phyloP scores from a whole-genome alignment of 1,139 yeast genomes.

The Suhomyces taliae region DNA sequence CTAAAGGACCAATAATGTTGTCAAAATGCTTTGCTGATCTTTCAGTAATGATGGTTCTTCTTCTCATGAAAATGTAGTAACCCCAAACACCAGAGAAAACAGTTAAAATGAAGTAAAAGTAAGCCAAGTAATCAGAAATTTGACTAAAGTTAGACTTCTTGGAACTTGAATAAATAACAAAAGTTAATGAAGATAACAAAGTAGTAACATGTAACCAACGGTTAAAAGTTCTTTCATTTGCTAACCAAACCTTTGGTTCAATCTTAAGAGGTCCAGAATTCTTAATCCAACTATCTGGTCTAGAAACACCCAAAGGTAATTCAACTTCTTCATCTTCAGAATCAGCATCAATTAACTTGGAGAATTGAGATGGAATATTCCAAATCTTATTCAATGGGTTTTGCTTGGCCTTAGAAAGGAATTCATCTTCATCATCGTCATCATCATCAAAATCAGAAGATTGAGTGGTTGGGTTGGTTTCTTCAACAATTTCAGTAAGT shows the following conservation, averaged over 20 bases:
- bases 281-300: constrained; percentile 76
- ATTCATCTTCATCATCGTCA: constrained; percentile 46
- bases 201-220: constrained; percentile 95
- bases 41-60: constrained; percentile 72
- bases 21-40: constrained; percentile 88
- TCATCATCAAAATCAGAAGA: constrained; percentile 33
- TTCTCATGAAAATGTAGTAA: constrained; percentile 67
- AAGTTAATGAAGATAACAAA: constrained; percentile 80
- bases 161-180: constrained; percentile 80
- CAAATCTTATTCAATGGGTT: constrained; percentile 24
- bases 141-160: constrained; percentile 56
- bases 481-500: constrained; percentile 7
- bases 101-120: constrained; percentile 76
- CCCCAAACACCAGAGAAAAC: constrained; percentile 89
- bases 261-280: constrained; percentile 91
- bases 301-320: constrained; percentile 84
- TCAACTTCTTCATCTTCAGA: constrained; percentile 84
- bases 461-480: constrained; percentile 13
- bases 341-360: constrained; percentile 60
- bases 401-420: constrained; percentile 27
- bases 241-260: constrained; percentile 98
- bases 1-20: constrained; percentile 83
- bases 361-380: constrained; percentile 31
- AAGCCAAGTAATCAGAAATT: constrained; percentile 68
- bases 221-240: constrained; percentile 95